A percentile compares a stretch with the other conserved stretches of the same genome.
These are phyloP conservation scores for Chlamydomonas incerta DNA, from an alignment of 139 green algal genomes.

Conservation along the genomic window DNA sequence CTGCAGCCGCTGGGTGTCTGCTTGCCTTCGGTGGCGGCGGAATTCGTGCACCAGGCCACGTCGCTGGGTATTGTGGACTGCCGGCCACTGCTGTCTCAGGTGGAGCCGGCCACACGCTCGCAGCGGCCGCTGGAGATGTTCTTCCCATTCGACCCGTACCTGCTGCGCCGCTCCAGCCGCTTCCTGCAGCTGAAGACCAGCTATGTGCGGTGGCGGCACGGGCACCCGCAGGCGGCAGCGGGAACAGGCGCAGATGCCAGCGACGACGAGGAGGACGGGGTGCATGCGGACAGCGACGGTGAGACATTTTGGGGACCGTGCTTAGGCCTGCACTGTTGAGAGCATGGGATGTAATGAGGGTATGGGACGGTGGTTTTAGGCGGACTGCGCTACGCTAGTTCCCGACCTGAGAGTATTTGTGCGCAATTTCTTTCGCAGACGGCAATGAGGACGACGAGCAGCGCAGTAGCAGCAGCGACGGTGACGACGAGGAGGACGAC, in stretches of 20 bases:
- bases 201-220: conserved; percentile 70
- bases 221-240: conserved; percentile 41
- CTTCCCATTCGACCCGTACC: conserved; percentile 96
- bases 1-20: conserved; percentile 78
- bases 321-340: too few relatives aligned
- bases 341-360: too few relatives aligned
- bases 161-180: conserved; percentile 79
- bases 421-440: conserved; percentile 1
- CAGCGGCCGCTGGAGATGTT: conserved; percentile 89
- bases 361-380: too few relatives aligned
- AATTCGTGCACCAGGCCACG: conserved; percentile 72
- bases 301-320: too few relatives aligned
- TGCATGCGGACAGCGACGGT: conserved; percentile 8
- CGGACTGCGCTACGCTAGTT: too few relatives aligned
- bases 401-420: too few relatives aligned
- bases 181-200: conserved; percentile 65
- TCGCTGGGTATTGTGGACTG: conserved; percentile 63
- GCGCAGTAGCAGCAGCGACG: conserved; percentile 9
- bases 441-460: neutral
- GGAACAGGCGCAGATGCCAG: neutral
- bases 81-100: conserved; percentile 17
- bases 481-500: conserved; percentile 7
- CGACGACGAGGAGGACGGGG: conserved; percentile 7
- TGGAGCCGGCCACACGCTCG: conserved; percentile 3
- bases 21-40: conserved; percentile 68